Conservation (phyloP, 140 eudicot species). For the Bidens hawaiensis region DNA sequence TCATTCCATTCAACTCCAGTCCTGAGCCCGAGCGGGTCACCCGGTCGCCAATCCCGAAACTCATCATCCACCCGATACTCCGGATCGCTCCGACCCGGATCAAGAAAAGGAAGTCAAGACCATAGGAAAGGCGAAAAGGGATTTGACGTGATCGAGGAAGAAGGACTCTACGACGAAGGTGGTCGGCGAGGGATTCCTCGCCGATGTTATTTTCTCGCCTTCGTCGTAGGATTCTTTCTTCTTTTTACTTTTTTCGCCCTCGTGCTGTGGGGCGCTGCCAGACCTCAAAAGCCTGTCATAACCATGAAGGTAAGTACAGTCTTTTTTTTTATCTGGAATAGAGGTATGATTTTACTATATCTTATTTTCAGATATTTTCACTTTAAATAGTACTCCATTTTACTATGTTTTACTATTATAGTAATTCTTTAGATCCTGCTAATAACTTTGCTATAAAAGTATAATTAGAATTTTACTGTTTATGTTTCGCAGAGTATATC, state of each 20-base stretch:
- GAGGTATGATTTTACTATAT: too few species aligned
- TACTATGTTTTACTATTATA: too few species aligned
- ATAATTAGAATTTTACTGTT: too few species aligned
- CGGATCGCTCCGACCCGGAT: constrained; percentile 76
- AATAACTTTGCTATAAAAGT: too few species aligned
- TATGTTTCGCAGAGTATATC: constrained; percentile 61
- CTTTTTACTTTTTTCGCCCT: constrained; percentile 71
- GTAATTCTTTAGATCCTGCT: too few species aligned
- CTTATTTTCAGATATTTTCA: too few species aligned
- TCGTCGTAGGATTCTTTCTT: constrained; percentile 62
- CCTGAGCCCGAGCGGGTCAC: constrained; percentile 91
- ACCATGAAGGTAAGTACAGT: constrained; percentile 62
- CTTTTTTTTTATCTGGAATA: background rate
- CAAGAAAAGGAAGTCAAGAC: constrained; percentile 56
- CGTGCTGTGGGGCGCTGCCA: constrained; percentile 81
- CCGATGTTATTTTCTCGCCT: constrained; percentile 62
- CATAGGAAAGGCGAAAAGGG: constrained; percentile 55
- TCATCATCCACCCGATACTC: constrained; percentile 90
- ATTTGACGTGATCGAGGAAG: constrained; percentile 91
- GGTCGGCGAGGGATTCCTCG: constrained; percentile 43
- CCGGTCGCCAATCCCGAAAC: constrained; percentile 89
- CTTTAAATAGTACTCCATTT: too few species aligned
- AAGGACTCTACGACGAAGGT: constrained; percentile 70
- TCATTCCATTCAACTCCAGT: constrained; percentile 94
- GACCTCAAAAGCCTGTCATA: constrained; percentile 71